Evolutionary conservation across 305 asterid species (phyloP).

Genomic region (Fraxinus velutina): DNA sequence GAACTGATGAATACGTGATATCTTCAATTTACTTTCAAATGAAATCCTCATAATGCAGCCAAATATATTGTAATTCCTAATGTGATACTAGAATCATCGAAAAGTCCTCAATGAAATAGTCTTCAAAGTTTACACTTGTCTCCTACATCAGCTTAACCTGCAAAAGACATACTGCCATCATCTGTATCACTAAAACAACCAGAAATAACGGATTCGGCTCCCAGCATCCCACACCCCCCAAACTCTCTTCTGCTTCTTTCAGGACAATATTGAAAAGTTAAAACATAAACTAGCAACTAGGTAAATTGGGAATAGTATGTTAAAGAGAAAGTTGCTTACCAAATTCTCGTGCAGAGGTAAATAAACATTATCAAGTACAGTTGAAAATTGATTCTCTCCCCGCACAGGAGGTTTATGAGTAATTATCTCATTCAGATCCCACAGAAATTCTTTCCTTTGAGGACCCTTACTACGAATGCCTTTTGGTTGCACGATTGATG

Average conservation of each 20-base stretch:
- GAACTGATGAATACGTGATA: not conserved
- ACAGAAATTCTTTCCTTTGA: not conserved
- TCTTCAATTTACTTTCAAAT: not conserved
- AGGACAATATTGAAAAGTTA: not conserved
- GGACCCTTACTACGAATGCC: slow-evolving; percentile 18
- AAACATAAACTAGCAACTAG: not conserved
- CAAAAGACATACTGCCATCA: not conserved
- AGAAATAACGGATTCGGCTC: not conserved
- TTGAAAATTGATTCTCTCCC: slow-evolving; percentile 31
- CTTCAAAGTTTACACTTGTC: not conserved
- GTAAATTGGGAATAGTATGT: not conserved
- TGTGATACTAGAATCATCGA: not conserved
- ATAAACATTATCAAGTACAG: slow-evolving; percentile 27
- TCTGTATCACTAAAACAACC: not conserved
- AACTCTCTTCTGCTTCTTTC: not conserved
- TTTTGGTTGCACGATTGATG: slow-evolving; percentile 26
- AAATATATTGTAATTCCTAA: not conserved
- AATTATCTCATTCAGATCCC: slow-evolving; percentile 55
- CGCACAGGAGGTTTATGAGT: slow-evolving; percentile 24
- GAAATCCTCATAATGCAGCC: not conserved
- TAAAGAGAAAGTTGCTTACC: slow-evolving; percentile 36
- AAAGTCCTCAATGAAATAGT: not conserved
- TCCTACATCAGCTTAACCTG: not conserved
- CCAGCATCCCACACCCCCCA: not conserved
- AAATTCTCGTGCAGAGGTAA: slow-evolving; percentile 27